phyloP scores from a whole-genome alignment of 257 asterid genomes.

The Scutellaria galericulata region DNA sequence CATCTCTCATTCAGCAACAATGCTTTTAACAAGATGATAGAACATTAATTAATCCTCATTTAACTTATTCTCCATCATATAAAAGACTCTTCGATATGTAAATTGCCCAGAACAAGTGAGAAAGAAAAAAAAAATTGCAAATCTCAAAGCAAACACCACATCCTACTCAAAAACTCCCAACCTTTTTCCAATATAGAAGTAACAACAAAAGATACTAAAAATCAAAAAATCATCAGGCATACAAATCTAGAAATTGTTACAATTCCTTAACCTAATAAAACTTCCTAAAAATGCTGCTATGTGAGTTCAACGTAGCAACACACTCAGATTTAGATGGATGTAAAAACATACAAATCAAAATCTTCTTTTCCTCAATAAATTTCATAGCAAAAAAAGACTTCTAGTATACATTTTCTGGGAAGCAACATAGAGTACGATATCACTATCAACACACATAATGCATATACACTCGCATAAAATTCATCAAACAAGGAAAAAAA shows the following conservation, averaged over 20 bases:
- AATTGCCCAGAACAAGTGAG: neutral
- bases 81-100: neutral
- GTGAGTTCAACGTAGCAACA: neutral
- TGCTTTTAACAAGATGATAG: neutral
- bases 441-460: too few relatives aligned
- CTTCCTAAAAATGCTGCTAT: neutral
- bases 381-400: too few relatives aligned
- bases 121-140: neutral
- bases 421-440: too few relatives aligned
- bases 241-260: neutral
- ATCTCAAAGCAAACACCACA: too few relatives aligned
- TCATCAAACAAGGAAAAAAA: too few relatives aligned
- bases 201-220: neutral
- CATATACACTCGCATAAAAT: too few relatives aligned
- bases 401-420: too few relatives aligned
- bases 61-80: neutral
- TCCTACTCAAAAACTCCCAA: slow-evolving; percentile 16
- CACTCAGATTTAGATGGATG: too few relatives aligned
- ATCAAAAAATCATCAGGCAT: neutral
- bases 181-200: slow-evolving; percentile 35
- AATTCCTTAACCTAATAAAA: neutral
- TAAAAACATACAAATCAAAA: too few relatives aligned
- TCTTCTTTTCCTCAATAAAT: too few relatives aligned
- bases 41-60: neutral
- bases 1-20: slow-evolving; percentile 43